phyloP scores from a whole-genome alignment of 2,329 filamentous ascomycete genomes.

The Curvularia eragrostidis region DNA sequence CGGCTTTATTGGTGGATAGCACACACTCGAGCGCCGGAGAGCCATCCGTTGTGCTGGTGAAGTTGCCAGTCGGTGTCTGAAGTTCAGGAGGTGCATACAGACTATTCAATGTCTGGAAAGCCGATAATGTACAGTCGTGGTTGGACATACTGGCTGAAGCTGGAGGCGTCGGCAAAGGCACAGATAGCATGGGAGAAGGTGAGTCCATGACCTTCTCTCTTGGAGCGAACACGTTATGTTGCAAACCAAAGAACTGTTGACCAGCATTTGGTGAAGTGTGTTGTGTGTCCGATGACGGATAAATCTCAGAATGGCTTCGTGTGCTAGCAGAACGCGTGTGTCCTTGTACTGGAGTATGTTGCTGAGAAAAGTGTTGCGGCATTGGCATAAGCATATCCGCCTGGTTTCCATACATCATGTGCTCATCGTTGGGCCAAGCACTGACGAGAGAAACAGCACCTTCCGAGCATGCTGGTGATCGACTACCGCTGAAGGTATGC shows the following conservation, averaged over 20 bases:
- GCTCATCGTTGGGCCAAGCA: slow-evolving; percentile 44
- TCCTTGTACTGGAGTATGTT: slow-evolving; percentile 28
- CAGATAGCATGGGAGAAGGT: slow-evolving; percentile 33
- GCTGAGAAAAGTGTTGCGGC: slow-evolving; percentile 32
- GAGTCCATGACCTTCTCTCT: slow-evolving; percentile 35
- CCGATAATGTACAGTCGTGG: slow-evolving; percentile 48
- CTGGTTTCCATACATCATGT: slow-evolving; percentile 38
- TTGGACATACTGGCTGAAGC: slow-evolving; percentile 28
- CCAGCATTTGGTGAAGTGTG: slow-evolving; percentile 34
- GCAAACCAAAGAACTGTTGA: slow-evolving; percentile 35
- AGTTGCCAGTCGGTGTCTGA: slow-evolving; percentile 35
- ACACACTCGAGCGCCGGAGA: slow-evolving; percentile 43
- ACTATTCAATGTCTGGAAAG: slow-evolving; percentile 46
- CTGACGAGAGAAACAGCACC: slow-evolving; percentile 31
- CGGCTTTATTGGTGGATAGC: slow-evolving; percentile 42
- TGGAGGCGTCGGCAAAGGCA: slow-evolving; percentile 42
- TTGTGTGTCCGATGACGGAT: slow-evolving; percentile 33
- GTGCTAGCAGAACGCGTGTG: slow-evolving; percentile 40
- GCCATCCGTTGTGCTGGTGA: slow-evolving; percentile 31
- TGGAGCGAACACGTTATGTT: slow-evolving; percentile 29
- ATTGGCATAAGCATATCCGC: slow-evolving; percentile 38
- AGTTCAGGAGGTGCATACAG: slow-evolving; percentile 41
- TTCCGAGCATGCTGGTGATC: slow-evolving; percentile 46
- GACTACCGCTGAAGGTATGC: slow-evolving; percentile 39
- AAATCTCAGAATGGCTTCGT: slow-evolving; percentile 45